Conservation (phyloP, 306 rosid species). For the Sesbania bispinosa region DNA sequence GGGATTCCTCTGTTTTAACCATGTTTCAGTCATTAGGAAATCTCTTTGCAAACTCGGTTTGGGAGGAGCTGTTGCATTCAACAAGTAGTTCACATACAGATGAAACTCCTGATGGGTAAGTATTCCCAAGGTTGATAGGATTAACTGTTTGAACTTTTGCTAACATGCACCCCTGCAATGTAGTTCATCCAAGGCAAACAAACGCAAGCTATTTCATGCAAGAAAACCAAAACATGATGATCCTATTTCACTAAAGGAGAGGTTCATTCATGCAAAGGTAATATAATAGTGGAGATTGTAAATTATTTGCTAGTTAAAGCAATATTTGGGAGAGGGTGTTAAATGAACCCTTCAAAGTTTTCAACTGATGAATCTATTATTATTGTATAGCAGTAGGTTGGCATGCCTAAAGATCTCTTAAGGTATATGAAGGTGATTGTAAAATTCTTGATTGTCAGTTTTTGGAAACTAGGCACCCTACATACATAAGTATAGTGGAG, state of each 20-base stretch:
- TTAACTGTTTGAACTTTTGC: slow-evolving; percentile 7
- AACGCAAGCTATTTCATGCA: slow-evolving; percentile 35
- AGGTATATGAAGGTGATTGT: too few relatives aligned
- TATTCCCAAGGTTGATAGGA: background rate
- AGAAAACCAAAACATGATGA: slow-evolving; percentile 58
- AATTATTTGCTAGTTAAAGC: background rate
- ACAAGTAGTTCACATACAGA: slow-evolving; percentile 31
- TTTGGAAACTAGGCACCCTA: too few relatives aligned
- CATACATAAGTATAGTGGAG: too few relatives aligned
- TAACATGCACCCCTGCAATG: slow-evolving; percentile 29
- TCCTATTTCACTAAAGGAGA: slow-evolving; percentile 65
- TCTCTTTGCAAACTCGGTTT: slow-evolving; percentile 64
- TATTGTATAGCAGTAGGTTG: background rate
- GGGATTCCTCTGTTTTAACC: slow-evolving; percentile 64
- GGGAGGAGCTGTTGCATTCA: slow-evolving; percentile 74
- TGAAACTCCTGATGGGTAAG: slow-evolving; percentile 46
- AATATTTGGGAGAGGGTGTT: background rate
- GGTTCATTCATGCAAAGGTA: slow-evolving; percentile 73
- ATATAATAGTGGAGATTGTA: background rate
- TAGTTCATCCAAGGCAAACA: slow-evolving; percentile 43
- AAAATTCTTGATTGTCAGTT: too few relatives aligned
- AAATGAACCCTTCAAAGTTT: slow-evolving; percentile 8
- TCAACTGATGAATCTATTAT: background rate
- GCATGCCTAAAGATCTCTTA: background rate
- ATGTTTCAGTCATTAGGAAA: slow-evolving; percentile 75